Base-by-base conservation (phyloP, 192 early-diverging fungal genomes). In the Allomyces arbusculus region DNA sequence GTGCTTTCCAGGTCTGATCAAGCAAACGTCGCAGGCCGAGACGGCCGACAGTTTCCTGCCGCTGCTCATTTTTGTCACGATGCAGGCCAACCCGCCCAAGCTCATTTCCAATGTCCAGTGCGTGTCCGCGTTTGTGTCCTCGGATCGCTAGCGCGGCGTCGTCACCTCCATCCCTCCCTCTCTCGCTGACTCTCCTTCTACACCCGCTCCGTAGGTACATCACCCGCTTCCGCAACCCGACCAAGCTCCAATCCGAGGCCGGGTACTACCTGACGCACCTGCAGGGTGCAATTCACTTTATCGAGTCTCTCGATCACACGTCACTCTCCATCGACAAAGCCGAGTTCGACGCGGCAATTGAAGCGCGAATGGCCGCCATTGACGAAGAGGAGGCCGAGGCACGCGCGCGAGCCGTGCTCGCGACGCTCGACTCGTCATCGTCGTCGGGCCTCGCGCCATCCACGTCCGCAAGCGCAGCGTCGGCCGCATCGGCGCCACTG, bases 1-100 rank as follows among this genome's bases (percentile, higher is more conserved):
- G 33, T 3, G 7, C 7, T 40, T 3, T 0, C 3, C 33, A 40
- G 33, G 33, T 40, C 44, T 69, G 33, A 63, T 69, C 61, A 74
- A 63, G 50, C 70, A 72, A 66, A 73, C 78, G 5, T 75, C 74
- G 55, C 72, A 76, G 0, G 82, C 84, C 67, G 82, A 82, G 61
- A 84, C 86, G 7, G 89, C 89, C 0, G 87, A 91, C 65, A 80
- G 81, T 43, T 88, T 91, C 67, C 70, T 91, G 24, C 89, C 89
- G 0, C 77, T 88, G 10, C 78, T 91, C 19, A 89, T 91, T 61
- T 91, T 80, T 73, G 86, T 89, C 16, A 85, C 89, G 4, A 72
- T 91, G 40, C 76, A 77, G 19, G 77, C 87, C 22, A 86, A 84
- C 61, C 89, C 89, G 58, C 84, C 86, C 1, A 71, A 85, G 50